A percentile compares a stretch with the other conserved stretches of the same genome.
phyloP scores from a whole-genome alignment of 371 early-diverging fungal species.

The Rhizopus sp. region DNA sequence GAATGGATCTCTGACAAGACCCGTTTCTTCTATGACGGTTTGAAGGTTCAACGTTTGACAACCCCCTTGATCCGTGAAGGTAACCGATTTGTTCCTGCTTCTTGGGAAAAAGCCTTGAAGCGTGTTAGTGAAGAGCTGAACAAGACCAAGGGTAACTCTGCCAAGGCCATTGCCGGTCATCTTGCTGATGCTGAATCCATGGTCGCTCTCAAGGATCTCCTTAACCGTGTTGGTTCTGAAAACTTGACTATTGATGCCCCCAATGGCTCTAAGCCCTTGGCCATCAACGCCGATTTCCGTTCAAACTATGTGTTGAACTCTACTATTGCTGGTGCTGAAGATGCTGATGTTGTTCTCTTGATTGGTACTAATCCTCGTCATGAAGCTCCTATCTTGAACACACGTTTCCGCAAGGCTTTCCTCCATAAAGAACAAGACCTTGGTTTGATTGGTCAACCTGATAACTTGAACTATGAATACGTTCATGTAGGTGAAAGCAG shows the following conservation, averaged over 20 bases:
- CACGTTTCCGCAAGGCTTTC: slow-evolving; percentile 93
- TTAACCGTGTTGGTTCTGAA: slow-evolving; percentile 87
- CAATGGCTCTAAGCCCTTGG: slow-evolving; percentile 56
- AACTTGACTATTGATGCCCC: slow-evolving; percentile 79
- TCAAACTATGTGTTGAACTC: slow-evolving; percentile 89
- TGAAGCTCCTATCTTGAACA: slow-evolving; percentile 95
- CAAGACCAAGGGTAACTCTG: slow-evolving; percentile 57
- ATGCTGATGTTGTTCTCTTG: slow-evolving; percentile 90
- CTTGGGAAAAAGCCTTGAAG: slow-evolving; percentile 89
- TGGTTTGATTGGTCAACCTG: slow-evolving; percentile 79
- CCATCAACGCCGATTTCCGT: slow-evolving; percentile 81
- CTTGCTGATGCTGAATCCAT: slow-evolving; percentile 87
- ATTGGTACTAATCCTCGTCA: slow-evolving; percentile 96
- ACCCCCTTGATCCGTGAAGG: slow-evolving; percentile 87
- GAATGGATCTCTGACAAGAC: slow-evolving; percentile 99
- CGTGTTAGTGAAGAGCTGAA: slow-evolving; percentile 69
- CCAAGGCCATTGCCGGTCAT: slow-evolving; percentile 92
- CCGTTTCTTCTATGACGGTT: slow-evolving; percentile 93
- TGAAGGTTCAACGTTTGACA: slow-evolving; percentile 93
- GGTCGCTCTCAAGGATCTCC: slow-evolving; percentile 89
- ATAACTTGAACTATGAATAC: slow-evolving; percentile 90
- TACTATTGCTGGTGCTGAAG: slow-evolving; percentile 85
- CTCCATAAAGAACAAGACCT: slow-evolving; percentile 81
- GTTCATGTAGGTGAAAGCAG: slow-evolving; percentile 79
- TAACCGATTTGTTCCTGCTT: slow-evolving; percentile 78